Evolutionary conservation across 495 filamentous ascomycete genomes (phyloP).

Genomic region (Penicillium cosmopolitanum): DNA sequence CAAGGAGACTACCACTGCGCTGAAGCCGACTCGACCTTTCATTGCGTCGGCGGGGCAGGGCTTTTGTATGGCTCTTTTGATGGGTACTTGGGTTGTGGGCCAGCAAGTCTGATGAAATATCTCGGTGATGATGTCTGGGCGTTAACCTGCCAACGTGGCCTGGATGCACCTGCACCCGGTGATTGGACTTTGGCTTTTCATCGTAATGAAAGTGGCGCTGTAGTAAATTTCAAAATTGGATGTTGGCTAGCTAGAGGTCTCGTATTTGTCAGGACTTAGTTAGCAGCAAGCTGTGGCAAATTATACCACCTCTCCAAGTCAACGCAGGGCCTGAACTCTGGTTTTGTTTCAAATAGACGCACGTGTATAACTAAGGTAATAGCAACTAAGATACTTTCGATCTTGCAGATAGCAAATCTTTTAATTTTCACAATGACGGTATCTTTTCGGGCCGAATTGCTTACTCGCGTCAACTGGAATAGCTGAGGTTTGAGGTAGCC

Average conservation of each 20-base stretch:
- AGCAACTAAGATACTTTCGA: too few species aligned
- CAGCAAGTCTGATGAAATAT: conserved; percentile 27
- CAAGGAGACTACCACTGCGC: conserved; percentile 31
- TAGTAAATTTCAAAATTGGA: conserved; percentile 30
- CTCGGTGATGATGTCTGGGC: conserved; percentile 38
- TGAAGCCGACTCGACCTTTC: conserved; percentile 37
- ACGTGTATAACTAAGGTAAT: too few species aligned
- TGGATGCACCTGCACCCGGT: conserved; percentile 39
- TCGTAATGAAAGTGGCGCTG: conserved; percentile 22
- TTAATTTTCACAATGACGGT: too few species aligned
- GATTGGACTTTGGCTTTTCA: conserved; percentile 38
- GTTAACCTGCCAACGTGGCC: conserved; percentile 32
- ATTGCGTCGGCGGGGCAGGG: conserved; percentile 28
- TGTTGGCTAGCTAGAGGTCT: conserved; percentile 37
- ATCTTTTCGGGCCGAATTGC: too few species aligned
- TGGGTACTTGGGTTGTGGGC: conserved; percentile 36
- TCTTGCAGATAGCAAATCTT: too few species aligned
- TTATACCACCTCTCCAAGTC: too few species aligned
- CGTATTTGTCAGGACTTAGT: conserved; percentile 21
- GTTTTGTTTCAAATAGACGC: too few species aligned
- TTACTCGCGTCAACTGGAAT: too few species aligned
- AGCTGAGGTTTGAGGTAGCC: too few species aligned
- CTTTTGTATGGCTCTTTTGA: conserved; percentile 38
- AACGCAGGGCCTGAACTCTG: too few species aligned
- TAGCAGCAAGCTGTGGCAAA: too few species aligned